These are phyloP conservation scores for Claviceps digitariae DNA, from an alignment of 2,329 filamentous ascomycete species.

Conservation along the genomic window DNA sequence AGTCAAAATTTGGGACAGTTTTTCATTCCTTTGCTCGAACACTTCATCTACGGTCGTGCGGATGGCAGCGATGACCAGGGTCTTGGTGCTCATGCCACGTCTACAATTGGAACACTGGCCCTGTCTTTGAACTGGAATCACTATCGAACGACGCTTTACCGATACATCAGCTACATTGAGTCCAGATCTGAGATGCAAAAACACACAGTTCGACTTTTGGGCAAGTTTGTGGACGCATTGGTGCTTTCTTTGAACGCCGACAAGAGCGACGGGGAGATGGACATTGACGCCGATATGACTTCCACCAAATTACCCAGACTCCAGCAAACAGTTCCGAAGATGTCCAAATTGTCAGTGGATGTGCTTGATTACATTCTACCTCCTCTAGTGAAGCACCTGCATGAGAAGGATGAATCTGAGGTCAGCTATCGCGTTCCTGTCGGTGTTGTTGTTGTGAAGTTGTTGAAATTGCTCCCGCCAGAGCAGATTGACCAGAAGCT, in stretches of 20 bases:
- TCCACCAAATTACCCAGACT: conserved; percentile 29
- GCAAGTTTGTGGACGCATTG: conserved; percentile 68
- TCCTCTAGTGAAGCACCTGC: conserved; percentile 68
- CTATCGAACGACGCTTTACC: conserved; percentile 69
- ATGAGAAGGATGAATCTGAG: conserved; percentile 87
- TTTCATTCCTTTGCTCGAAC: conserved; percentile 82
- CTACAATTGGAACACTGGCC: conserved; percentile 61
- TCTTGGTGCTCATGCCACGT: conserved; percentile 74
- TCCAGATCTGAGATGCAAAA: conserved; percentile 76
- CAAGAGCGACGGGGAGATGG: conserved; percentile 17
- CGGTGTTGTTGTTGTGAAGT: conserved; percentile 76
- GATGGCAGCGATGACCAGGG: conserved; percentile 68
- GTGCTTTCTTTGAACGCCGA: conserved; percentile 36
- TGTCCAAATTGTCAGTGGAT: conserved; percentile 56
- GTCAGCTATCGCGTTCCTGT: conserved; percentile 88
- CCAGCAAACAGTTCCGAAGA: conserved; percentile 50
- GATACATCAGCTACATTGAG: conserved; percentile 71
- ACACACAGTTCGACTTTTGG: conserved; percentile 68
- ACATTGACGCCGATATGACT: conserved; percentile 24
- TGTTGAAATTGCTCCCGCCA: conserved; percentile 66
- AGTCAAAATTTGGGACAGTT: conserved; percentile 74
- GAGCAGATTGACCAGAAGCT: conserved; percentile 61
- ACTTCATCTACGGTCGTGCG: conserved; percentile 77
- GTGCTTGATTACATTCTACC: conserved; percentile 65
- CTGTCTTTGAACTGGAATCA: conserved; percentile 79